Conservation (phyloP, 2,329 filamentous ascomycete genomes). For the Trichoderma koningiopsis region DNA sequence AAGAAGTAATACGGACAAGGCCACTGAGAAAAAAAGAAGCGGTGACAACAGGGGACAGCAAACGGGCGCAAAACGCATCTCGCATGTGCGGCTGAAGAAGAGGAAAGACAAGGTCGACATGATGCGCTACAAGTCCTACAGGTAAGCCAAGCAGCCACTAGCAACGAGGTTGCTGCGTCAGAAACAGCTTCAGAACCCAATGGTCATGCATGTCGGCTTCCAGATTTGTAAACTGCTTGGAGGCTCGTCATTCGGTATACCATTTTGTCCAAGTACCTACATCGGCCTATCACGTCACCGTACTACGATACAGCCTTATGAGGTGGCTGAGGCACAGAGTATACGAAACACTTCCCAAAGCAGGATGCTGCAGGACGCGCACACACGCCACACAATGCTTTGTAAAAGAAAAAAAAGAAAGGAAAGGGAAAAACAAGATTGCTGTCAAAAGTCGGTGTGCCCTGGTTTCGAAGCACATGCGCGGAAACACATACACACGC, state of each 20-base stretch:
- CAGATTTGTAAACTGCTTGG: not conserved
- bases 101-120: constrained; percentile 1
- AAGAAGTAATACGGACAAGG: not conserved
- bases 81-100: constrained; percentile 19
- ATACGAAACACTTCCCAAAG: not conserved
- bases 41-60: constrained; percentile 7
- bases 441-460: constrained; percentile 23
- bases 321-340: not conserved
- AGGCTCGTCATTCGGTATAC: not conserved
- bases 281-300: not conserved
- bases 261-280: not conserved
- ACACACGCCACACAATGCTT: constrained; percentile 11
- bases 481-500: not conserved
- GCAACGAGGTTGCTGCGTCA: not conserved
- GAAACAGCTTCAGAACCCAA: not conserved
- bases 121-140: not conserved
- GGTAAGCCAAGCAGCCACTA: constrained; percentile 4
- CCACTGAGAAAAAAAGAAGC: not conserved
- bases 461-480: not conserved
- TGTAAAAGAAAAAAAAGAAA: not conserved
- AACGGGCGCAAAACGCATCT: constrained; percentile 21
- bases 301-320: not conserved
- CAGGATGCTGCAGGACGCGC: not conserved
- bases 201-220: not conserved
- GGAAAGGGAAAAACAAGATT: not conserved